Evolutionary conservation across 768 basidiomycete genomes (phyloP).

Genomic region (Dentipellis sp.): DNA sequence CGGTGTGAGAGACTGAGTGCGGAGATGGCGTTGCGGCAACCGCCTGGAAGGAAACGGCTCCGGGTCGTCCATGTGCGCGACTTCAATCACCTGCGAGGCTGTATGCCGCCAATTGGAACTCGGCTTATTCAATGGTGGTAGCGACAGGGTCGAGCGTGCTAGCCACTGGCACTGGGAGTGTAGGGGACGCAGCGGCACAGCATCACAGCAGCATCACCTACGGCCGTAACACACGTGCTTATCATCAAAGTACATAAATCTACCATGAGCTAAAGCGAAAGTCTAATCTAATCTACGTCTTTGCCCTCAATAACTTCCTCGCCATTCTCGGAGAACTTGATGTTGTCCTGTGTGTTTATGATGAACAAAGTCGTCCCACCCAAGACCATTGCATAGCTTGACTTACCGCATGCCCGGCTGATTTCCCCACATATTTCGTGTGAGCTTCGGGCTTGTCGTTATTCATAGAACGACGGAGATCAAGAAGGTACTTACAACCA

Average conservation of each 20-base stretch:
- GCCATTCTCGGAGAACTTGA: slow-evolving; percentile 74
- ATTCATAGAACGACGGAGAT: background rate
- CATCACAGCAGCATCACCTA: too few species aligned
- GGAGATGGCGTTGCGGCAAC: background rate
- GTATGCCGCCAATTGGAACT: too few species aligned
- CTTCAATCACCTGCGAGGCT: too few species aligned
- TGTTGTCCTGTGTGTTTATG: slow-evolving; percentile 42
- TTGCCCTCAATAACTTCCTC: slow-evolving; percentile 59
- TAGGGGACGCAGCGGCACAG: too few species aligned
- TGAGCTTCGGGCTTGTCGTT: slow-evolving; percentile 43
- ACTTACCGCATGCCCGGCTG: slow-evolving; percentile 34
- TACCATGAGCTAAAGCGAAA: too few species aligned
- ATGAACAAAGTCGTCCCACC: slow-evolving; percentile 29
- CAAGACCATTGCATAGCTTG: slow-evolving; percentile 5
- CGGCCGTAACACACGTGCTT: too few species aligned
- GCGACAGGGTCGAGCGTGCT: too few species aligned
- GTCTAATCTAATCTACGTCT: slow-evolving; percentile 30
- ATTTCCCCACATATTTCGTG: slow-evolving; percentile 79
- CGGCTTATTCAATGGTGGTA: too few species aligned
- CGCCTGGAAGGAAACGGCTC: too few species aligned
- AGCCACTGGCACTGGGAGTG: too few species aligned
- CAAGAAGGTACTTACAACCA: slow-evolving; percentile 46
- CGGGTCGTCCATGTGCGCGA: too few species aligned
- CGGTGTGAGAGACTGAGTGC: background rate
- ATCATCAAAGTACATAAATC: too few species aligned